Conservation (phyloP, 2,329 filamentous ascomycete species). For the Calonectria pteridis region DNA sequence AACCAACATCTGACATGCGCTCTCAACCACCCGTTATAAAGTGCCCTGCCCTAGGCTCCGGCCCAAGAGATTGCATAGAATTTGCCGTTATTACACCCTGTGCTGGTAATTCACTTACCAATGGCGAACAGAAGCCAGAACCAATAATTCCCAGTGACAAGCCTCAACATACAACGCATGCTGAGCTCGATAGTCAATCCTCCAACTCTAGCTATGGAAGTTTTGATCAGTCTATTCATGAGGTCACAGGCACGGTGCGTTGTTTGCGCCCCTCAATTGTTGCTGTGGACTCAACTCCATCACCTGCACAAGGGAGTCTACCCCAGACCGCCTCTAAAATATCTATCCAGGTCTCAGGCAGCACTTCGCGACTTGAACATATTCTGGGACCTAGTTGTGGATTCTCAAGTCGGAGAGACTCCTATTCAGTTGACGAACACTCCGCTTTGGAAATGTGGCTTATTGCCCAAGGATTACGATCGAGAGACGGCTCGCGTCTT, state of each 20-base stretch:
- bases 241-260: constrained; percentile 12
- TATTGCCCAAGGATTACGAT: constrained; percentile 49
- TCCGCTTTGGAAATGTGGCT: constrained; percentile 54
- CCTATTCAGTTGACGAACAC: constrained; percentile 49
- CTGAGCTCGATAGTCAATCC: neutral
- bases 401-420: constrained; percentile 46
- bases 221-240: neutral
- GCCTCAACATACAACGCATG: neutral
- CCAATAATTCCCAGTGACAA: neutral
- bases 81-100: constrained; percentile 48
- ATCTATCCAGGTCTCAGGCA: constrained; percentile 36
- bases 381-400: constrained; percentile 42
- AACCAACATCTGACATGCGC: constrained; percentile 42
- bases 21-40: constrained; percentile 43
- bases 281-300: neutral
- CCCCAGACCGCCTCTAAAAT: constrained; percentile 28
- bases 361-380: constrained; percentile 33
- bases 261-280: constrained; percentile 16
- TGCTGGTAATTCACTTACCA: constrained; percentile 2
- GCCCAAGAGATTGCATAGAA: constrained; percentile 64
- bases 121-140: neutral
- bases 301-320: constrained; percentile 13
- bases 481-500: constrained; percentile 42
- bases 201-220: neutral
- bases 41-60: constrained; percentile 50